Evolutionary conservation across 2,329 filamentous ascomycete genomes (phyloP).

Genomic region (Colletotrichum sp.): DNA sequence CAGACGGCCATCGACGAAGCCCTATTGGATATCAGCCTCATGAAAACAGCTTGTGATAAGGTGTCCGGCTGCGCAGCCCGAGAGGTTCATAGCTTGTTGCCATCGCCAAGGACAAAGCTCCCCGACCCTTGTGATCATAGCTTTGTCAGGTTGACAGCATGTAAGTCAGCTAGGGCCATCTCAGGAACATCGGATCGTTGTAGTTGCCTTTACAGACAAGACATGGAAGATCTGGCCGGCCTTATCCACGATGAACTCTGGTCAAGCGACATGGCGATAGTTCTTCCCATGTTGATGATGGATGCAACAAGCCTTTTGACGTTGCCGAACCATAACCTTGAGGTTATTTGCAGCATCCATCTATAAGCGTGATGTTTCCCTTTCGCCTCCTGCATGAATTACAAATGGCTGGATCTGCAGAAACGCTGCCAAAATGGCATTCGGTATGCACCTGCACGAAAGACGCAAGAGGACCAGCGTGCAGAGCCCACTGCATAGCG

Average conservation of each 20-base stretch:
- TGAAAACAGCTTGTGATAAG: not conserved
- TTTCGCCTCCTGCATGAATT: not conserved
- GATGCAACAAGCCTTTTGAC: not conserved
- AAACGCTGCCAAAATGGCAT: not conserved
- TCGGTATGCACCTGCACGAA: not conserved
- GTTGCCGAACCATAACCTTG: constrained; percentile 2
- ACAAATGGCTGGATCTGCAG: not conserved
- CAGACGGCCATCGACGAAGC: not conserved
- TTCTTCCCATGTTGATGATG: not conserved
- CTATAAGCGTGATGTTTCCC: not conserved
- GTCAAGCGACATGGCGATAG: not conserved
- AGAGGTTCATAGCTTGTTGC: not conserved
- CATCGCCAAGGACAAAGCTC: not conserved
- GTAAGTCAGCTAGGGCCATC: not conserved
- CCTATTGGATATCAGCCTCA: not conserved
- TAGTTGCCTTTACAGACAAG: not conserved
- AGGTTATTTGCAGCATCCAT: not conserved
- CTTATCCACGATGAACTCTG: not conserved
- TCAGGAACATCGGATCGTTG: not conserved
- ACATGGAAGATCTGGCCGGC: not conserved
- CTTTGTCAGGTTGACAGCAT: not conserved
- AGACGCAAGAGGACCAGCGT: not conserved
- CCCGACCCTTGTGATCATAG: not conserved
- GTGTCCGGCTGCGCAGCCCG: not conserved
- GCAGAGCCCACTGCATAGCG: not conserved